phyloP scores from a whole-genome alignment of 257 asterid species.

The Fraxinus cuspidata region DNA sequence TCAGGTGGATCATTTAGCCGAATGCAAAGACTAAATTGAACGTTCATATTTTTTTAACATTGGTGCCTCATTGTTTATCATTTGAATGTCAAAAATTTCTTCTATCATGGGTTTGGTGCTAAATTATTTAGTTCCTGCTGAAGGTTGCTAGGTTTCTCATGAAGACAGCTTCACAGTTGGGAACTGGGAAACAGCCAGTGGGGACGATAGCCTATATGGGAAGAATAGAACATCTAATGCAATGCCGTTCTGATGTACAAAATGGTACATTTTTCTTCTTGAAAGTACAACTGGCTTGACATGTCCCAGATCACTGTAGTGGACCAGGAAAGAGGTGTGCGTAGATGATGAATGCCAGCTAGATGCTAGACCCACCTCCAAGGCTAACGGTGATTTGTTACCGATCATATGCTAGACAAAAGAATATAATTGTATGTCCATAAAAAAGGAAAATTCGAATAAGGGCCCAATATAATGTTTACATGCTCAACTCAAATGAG shows the following conservation, averaged over 20 bases:
- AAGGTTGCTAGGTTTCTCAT: constrained; percentile 96
- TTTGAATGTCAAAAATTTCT: background rate
- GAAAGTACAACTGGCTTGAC: background rate
- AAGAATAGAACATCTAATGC: constrained; percentile 69
- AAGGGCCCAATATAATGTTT: too few relatives aligned
- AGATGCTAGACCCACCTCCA: too few relatives aligned
- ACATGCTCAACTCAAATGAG: too few relatives aligned
- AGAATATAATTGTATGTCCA: too few relatives aligned
- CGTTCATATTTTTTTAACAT: constrained; percentile 1
- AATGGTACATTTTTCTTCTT: constrained; percentile 41
- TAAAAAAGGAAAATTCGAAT: too few relatives aligned
- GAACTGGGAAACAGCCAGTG: constrained; percentile 65
- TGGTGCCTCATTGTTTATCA: background rate
- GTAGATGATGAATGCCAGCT: too few relatives aligned
- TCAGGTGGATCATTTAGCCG: constrained; percentile 14
- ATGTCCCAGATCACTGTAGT: too few relatives aligned
- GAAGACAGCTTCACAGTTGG: constrained; percentile 89
- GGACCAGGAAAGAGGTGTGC: too few relatives aligned
- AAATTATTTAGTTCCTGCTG: constrained; percentile 24
- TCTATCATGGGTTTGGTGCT: constrained; percentile 11
- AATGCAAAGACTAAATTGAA: background rate
- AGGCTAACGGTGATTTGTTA: too few relatives aligned
- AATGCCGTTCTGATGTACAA: constrained; percentile 60
- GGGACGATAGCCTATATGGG: constrained; percentile 85
- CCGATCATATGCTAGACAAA: too few relatives aligned